These are phyloP conservation scores for Ophiostoma triangulosporum DNA, from an alignment of 2,329 filamentous ascomycete genomes.

Conservation along the genomic window DNA sequence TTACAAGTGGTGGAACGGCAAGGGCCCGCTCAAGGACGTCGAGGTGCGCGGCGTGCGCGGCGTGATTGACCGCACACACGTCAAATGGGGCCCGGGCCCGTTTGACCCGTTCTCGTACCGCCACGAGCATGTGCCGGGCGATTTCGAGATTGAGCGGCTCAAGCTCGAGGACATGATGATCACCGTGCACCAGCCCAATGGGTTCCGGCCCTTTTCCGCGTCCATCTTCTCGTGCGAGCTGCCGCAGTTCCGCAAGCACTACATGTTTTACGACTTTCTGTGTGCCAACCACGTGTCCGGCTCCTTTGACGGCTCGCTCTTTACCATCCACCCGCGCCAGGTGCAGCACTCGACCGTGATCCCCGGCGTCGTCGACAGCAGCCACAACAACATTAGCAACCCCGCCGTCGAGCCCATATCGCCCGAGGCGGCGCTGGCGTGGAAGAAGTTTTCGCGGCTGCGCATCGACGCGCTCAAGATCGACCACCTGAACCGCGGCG, in stretches of 20 bases:
- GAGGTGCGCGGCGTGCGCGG: slow-evolving; percentile 89
- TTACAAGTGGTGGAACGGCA: slow-evolving; percentile 98
- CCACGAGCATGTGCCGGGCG: slow-evolving; percentile 75
- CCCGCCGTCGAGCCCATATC: slow-evolving; percentile 6
- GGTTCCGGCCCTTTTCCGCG: slow-evolving; percentile 87
- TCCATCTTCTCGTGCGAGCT: slow-evolving; percentile 95
- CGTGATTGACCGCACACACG: slow-evolving; percentile 77
- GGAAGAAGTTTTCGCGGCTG: slow-evolving; percentile 92
- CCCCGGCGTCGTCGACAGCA: slow-evolving; percentile 34
- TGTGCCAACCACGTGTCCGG: slow-evolving; percentile 94
- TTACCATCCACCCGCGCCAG: slow-evolving; percentile 91
- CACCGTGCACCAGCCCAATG: slow-evolving; percentile 78
- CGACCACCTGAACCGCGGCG: slow-evolving; percentile 86
- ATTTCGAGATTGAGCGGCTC: slow-evolving; percentile 95
- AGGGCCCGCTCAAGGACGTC: slow-evolving; percentile 79
- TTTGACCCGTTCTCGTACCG: slow-evolving; percentile 77
- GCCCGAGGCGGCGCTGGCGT: slow-evolving; percentile 31
- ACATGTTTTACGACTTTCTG: slow-evolving; percentile 95
- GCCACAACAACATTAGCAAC: slow-evolving; percentile 42
- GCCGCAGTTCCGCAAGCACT: slow-evolving; percentile 84
- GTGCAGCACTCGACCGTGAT: slow-evolving; percentile 54
- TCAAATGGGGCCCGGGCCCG: slow-evolving; percentile 54
- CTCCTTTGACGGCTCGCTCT: slow-evolving; percentile 87
- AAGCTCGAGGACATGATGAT: slow-evolving; percentile 87
- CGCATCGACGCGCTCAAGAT: slow-evolving; percentile 90